phyloP scores from a whole-genome alignment of 2,329 filamentous ascomycete species.

The Lachnellula willkommii region DNA sequence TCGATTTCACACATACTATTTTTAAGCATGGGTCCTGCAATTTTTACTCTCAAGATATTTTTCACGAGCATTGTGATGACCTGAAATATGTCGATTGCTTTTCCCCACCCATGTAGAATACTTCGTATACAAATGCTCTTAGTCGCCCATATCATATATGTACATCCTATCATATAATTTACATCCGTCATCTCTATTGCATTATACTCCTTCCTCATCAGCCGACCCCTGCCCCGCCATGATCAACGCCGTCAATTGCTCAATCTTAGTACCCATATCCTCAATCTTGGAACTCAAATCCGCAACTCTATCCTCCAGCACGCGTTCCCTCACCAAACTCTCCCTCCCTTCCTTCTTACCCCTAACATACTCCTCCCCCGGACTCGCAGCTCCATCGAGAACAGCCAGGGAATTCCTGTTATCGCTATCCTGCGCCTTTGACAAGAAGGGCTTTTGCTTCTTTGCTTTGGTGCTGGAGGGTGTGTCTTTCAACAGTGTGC shows the following conservation, averaged over 20 bases:
- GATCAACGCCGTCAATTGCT: constrained; percentile 40
- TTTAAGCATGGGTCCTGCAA: no score
- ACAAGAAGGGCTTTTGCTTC: constrained; percentile 8
- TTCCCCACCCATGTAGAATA: no score
- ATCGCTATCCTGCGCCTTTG: neutral
- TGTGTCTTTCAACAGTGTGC: no score
- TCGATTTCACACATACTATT: no score
- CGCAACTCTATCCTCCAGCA: constrained; percentile 35
- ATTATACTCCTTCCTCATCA: constrained; percentile 46
- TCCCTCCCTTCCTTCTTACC: neutral
- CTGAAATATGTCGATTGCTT: no score
- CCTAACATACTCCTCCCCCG: neutral
- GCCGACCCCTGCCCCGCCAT: constrained; percentile 44
- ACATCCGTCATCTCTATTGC: constrained; percentile 16
- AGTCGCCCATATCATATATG: no score
- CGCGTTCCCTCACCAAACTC: constrained; percentile 10
- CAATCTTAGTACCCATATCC: constrained; percentile 19
- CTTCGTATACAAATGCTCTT: no score
- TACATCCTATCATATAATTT: no score
- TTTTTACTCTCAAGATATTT: no score
- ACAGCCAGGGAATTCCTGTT: neutral
- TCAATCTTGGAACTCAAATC: constrained; percentile 36
- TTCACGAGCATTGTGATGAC: no score
- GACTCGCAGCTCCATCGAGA: constrained; percentile 14
- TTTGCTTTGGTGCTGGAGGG: constrained; percentile 1